Evolutionary conservation across 2,329 filamentous ascomycete species (phyloP), one percentile per base, ranked within the genome.

Genomic region (Ceratocystis smalleyi): DNA sequence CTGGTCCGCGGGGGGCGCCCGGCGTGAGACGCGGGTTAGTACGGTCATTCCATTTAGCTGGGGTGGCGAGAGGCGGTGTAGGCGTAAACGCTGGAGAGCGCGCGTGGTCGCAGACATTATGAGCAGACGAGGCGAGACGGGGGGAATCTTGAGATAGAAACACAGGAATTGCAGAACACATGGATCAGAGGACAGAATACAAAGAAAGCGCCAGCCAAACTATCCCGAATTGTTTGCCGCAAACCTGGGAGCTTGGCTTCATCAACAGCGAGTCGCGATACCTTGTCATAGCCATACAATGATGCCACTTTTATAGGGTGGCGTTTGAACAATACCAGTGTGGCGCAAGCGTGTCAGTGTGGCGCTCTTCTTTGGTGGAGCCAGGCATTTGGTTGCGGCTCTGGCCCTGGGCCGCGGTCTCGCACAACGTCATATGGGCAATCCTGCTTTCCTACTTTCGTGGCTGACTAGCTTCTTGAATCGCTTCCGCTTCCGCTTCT

Each of bases 301-400:
- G 15, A 35, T 32, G 54, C 54, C 30, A 57, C 24, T 57, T 57
- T 57, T 57, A 35, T 10, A 57, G 19, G 1, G 54, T 57, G 54
- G 54, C 54, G 54, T 5, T 51, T 8, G 7, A 40, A n/a, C 30
- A 35, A 17, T 32, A 12, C 27, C 35, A 5, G 2, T 49, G 59
- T 61, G 59, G 59, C 59, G 59, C 22, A 61, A 61, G 43, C 59
- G 49, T 30, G 17, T 5, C 5, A 10, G 32, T 47, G 59, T 43
- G 15, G 54, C 54, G 19, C 32, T n/a, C 12, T 32, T 5, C 12
- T 15, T 57, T n/a, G 8, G 54, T 35, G 54, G 30, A 30, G 17
- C 5, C n/a, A 19, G 5, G 30, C 17, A 32, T 60, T n/a, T 22
- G n/a, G n/a, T 5, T 35, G n/a, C 19, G 19, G 19, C 47, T n/a